phyloP scores from a whole-genome alignment of 148 eudicot genomes.

The Salicornia ramosissima region DNA sequence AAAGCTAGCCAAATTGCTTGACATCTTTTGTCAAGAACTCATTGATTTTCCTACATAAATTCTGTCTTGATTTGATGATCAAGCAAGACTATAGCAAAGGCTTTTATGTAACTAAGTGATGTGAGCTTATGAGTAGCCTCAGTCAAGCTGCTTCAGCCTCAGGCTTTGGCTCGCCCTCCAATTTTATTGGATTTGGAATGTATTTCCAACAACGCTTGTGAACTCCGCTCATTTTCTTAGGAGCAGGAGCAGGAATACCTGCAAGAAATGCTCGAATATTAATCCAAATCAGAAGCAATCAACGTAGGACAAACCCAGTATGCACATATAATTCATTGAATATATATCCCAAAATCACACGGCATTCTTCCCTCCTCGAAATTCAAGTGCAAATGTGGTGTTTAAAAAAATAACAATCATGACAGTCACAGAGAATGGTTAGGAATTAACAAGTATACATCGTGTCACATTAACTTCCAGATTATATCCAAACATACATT shows the following conservation, averaged over 20 bases:
- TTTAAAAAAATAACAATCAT: neutral
- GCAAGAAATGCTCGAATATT: conserved; percentile 16
- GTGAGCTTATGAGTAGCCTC: neutral
- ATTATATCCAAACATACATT: no score
- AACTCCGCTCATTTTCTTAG: conserved; percentile 92
- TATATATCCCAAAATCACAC: neutral
- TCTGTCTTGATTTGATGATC: neutral
- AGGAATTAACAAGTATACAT: neutral
- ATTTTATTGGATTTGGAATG: conserved; percentile 42
- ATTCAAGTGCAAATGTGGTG: neutral
- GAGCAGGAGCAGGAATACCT: conserved; percentile 67
- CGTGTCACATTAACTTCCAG: no score
- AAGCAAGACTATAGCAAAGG: conserved; percentile 1
- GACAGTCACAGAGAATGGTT: neutral
- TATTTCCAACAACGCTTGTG: conserved; percentile 96
- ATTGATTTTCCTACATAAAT: conserved; percentile 17
- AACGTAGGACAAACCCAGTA: neutral
- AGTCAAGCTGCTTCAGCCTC: conserved; percentile 49
- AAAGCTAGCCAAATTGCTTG: no score
- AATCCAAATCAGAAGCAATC: neutral
- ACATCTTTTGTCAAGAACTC: neutral
- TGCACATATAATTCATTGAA: neutral
- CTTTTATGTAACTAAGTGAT: neutral
- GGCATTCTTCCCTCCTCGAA: neutral
- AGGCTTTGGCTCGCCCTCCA: conserved; percentile 34